A percentile compares a stretch with the other conserved stretches of the same genome.
These are phyloP conservation scores for Ustilago sp. DNA, from an alignment of 1,284 basidiomycete genomes.

Conservation along the genomic window DNA sequence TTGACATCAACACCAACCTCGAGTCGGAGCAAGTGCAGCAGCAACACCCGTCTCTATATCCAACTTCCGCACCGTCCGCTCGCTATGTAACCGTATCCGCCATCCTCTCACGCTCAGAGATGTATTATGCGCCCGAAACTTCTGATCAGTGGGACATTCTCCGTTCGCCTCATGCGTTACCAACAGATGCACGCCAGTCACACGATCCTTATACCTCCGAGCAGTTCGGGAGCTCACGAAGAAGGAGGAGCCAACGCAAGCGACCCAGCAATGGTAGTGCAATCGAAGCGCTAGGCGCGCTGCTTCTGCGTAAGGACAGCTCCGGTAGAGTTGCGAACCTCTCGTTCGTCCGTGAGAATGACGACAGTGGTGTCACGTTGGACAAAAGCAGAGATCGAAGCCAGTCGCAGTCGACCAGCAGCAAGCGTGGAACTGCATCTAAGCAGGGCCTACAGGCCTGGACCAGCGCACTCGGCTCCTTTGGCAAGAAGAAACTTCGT, in stretches of 20 bases:
- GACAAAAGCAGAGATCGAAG: background rate
- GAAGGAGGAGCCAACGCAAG: constrained; percentile 29
- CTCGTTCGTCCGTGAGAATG: constrained; percentile 32
- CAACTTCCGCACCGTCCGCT: constrained; percentile 18
- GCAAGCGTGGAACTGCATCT: constrained; percentile 2
- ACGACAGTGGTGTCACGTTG: background rate
- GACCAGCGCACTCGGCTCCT: constrained; percentile 25
- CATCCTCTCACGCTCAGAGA: constrained; percentile 59
- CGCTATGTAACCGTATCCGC: constrained; percentile 60
- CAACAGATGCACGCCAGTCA: background rate
- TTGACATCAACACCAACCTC: background rate
- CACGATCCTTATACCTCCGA: constrained; percentile 2
- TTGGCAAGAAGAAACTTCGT: constrained; percentile 18
- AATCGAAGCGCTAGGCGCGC: constrained; percentile 63
- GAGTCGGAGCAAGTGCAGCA: background rate
- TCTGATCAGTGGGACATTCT: constrained; percentile 38
- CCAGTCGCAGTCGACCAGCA: background rate
- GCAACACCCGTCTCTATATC: background rate
- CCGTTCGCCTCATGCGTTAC: constrained; percentile 17
- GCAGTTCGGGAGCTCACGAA: constrained; percentile 12
- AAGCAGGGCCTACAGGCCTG: constrained; percentile 35
- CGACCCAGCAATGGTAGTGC: constrained; percentile 62
- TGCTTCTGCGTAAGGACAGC: constrained; percentile 59
- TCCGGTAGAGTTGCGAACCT: constrained; percentile 55
- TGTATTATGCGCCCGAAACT: constrained; percentile 42